phyloP scores from a whole-genome alignment of 805 yeast genomes.

The Cyberlindnera maclurae region DNA sequence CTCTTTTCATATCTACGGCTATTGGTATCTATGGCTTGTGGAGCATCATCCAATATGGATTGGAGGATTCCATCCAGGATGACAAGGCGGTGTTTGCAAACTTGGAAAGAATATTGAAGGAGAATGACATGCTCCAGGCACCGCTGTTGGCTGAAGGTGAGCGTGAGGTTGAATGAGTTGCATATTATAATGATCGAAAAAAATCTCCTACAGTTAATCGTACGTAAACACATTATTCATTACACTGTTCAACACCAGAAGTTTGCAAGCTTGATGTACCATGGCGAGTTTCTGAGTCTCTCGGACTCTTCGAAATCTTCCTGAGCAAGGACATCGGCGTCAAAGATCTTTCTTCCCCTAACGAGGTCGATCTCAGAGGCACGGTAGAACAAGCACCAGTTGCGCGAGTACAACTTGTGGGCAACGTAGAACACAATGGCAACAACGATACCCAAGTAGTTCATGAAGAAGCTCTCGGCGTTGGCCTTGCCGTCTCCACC shows the following conservation, averaged over 20 bases:
- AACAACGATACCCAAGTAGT: constrained; percentile 43
- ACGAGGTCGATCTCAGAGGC: constrained; percentile 38
- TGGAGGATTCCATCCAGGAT: constrained; percentile 50
- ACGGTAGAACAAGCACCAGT: constrained; percentile 28
- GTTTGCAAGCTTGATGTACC: constrained; percentile 14
- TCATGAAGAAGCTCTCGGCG: constrained; percentile 42
- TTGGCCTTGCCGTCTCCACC: constrained; percentile 33
- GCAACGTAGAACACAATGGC: constrained; percentile 38
- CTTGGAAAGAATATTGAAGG: constrained; percentile 29
- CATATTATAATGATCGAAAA: too few species aligned
- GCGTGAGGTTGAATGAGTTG: neutral
- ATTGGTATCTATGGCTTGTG: constrained; percentile 55
- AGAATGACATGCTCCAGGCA: constrained; percentile 18
- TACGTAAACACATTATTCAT: too few species aligned
- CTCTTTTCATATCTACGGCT: constrained; percentile 45
- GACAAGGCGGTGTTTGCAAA: constrained; percentile 34
- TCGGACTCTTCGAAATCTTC: constrained; percentile 32
- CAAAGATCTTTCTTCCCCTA: constrained; percentile 39
- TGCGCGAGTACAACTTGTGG: constrained; percentile 42
- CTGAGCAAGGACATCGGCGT: constrained; percentile 32
- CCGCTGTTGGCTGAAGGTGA: constrained; percentile 6
- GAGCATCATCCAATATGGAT: constrained; percentile 56
- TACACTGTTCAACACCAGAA: constrained; percentile 23
- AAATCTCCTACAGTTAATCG: too few species aligned
- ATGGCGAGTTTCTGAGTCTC: constrained; percentile 17